A percentile compares a stretch with the other conserved stretches of the same genome.
These are phyloP conservation scores for Diaporthe sp. DNA, from an alignment of 2,329 filamentous ascomycete species.

Conservation along the genomic window DNA sequence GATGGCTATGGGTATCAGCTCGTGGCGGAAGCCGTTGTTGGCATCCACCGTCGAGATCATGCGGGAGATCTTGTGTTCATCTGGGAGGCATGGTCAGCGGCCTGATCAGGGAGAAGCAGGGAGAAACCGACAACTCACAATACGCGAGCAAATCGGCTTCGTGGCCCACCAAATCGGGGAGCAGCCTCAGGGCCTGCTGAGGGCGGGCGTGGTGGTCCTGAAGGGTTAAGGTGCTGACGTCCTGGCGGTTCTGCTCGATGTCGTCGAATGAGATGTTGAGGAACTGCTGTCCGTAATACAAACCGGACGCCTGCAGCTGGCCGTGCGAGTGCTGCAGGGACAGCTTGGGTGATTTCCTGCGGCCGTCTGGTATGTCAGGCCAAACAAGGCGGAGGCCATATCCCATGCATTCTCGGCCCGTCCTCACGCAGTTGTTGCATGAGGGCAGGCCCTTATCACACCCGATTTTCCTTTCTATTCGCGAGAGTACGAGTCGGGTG, in stretches of 20 bases:
- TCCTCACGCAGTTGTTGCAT: slow-evolving; percentile 56
- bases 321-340: slow-evolving; percentile 22
- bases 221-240: slow-evolving; percentile 43
- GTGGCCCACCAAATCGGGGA: slow-evolving; percentile 42
- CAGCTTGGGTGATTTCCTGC: slow-evolving; percentile 43
- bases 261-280: slow-evolving; percentile 52
- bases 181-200: slow-evolving; percentile 42
- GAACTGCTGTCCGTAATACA: slow-evolving; percentile 49
- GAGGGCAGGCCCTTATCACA: slow-evolving; percentile 55
- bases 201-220: slow-evolving; percentile 40
- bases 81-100: slow-evolving; percentile 41
- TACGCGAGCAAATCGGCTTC: slow-evolving; percentile 46
- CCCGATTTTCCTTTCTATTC: slow-evolving; percentile 57
- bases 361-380: slow-evolving; percentile 58
- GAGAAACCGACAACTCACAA: slow-evolving; percentile 38
- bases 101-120: not conserved
- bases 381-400: slow-evolving; percentile 58
- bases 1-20: slow-evolving; percentile 58
- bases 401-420: slow-evolving; percentile 53
- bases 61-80: slow-evolving; percentile 50
- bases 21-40: slow-evolving; percentile 57
- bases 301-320: slow-evolving; percentile 40
- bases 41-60: slow-evolving; percentile 60
- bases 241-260: slow-evolving; percentile 40
- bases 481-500: not conserved